A percentile compares a stretch with the other conserved stretches of the same genome.
Evolutionary conservation across 345 rosid species (phyloP).

Genomic region (Atalantia buxifolia): DNA sequence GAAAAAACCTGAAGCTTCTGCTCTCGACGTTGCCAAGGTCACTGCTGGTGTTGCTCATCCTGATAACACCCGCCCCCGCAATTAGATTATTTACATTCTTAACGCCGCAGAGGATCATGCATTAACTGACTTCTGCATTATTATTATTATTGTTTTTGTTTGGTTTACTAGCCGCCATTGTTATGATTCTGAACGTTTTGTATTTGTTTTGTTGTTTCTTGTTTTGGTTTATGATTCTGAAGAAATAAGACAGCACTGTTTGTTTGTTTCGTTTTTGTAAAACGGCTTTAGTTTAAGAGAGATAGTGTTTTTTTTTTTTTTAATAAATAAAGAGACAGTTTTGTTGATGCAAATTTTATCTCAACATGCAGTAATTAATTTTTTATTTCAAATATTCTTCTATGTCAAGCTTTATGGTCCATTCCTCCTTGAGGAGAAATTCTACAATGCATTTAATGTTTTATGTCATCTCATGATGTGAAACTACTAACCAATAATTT

Average conservation of each 20-base stretch:
- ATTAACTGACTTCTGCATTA: background rate
- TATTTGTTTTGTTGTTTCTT: background rate
- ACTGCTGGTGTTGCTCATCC: constrained; percentile 37
- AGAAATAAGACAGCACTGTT: background rate
- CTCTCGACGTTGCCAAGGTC: constrained; percentile 70
- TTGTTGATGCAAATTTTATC: too few species aligned
- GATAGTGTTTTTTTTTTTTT: too few species aligned
- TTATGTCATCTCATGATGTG: too few species aligned
- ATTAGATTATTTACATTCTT: background rate
- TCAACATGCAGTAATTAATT: too few species aligned
- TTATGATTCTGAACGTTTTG: background rate
- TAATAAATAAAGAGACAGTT: too few species aligned
- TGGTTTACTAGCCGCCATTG: background rate
- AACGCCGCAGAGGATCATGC: background rate
- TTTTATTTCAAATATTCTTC: too few species aligned
- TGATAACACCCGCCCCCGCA: constrained; percentile 45
- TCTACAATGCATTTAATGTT: too few species aligned
- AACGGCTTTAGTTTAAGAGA: too few species aligned
- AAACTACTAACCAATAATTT: too few species aligned
- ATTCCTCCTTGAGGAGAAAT: too few species aligned
- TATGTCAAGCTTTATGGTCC: too few species aligned
- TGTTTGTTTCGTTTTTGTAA: background rate
- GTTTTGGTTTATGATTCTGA: background rate
- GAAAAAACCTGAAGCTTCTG: constrained; percentile 58
- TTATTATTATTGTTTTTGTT: background rate